phyloP scores from a whole-genome alignment of 2,329 filamentous ascomycete genomes.

The Colletotrichum sp. region DNA sequence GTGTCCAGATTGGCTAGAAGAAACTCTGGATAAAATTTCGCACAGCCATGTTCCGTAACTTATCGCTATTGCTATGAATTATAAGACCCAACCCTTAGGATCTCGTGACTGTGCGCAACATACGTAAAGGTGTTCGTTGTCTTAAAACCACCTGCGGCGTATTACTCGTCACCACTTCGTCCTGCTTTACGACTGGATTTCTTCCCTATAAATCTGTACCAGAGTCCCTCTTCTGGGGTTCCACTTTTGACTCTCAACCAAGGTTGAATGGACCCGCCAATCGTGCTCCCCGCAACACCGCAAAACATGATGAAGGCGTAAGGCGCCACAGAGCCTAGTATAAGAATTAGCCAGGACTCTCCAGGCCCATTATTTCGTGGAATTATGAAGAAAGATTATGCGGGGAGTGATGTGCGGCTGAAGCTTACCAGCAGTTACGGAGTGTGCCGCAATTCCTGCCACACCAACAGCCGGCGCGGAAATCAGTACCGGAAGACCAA shows the following conservation, averaged over 20 bases:
- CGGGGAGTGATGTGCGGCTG: not conserved
- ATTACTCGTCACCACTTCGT: too few relatives aligned
- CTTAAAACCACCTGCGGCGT: not conserved
- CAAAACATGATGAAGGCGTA: not conserved
- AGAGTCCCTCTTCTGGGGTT: not conserved
- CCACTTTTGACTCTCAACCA: not conserved
- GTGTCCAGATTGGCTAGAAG: not conserved
- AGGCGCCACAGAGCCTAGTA: rapidly evolving
- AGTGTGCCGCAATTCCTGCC: not conserved
- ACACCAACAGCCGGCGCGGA: not conserved
- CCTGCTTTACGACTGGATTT: too few relatives aligned
- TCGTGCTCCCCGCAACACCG: not conserved
- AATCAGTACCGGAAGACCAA: not conserved
- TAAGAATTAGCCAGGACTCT: rapidly evolving
- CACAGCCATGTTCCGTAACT: not conserved
- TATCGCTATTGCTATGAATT: too few relatives aligned
- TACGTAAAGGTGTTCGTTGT: not conserved
- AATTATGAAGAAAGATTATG: not conserved
- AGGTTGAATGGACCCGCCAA: not conserved
- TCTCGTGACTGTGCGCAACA: not conserved
- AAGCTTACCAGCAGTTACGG: not conserved
- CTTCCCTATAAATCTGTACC: not conserved
- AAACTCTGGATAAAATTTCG: not conserved
- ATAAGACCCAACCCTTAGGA: rapidly evolving
- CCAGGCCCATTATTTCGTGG: rapidly evolving